Evolutionary conservation across 139 green algal species (phyloP), one percentile per base, ranked within the genome.

Genomic region (Penium margaritaceum): DNA sequence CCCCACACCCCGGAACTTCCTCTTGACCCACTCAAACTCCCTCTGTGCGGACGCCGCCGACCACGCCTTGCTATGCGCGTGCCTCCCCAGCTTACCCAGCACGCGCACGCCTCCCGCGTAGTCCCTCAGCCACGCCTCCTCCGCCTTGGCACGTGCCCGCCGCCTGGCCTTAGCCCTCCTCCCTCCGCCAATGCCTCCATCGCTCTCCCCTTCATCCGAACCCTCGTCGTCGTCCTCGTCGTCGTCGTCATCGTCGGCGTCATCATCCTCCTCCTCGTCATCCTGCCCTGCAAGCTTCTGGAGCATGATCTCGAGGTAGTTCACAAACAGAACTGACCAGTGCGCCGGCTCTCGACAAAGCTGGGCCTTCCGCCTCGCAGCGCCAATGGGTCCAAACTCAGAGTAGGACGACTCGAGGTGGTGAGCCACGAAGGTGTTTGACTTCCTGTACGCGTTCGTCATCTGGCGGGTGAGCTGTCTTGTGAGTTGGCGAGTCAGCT

Each of bases 21-120:
- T n/a, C 61, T 55, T 46, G 6, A 68, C 34, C 61, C 61, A 68
- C 21, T 68, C 61, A 68, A 68, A 68, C 61, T 68, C 61, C 36
- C 61, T n/a, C 36, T 38, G 1, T 12, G 61, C 61, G 5, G n/a
- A n/a, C 19, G 61, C 61, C 36, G 46, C 61, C 21, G 36, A 46
- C 36, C 61, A 54, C n/a, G 12, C 30, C 1, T n/a, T n/a, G 36
- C 30, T 68, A 0, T n/a, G 27, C n/a, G n/a, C n/a, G 0, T n/a
- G 27, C 19, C 36, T n/a, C 61, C 61, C 61, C 61, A 43, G 24
- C 34, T n/a, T n/a, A n/a, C 61, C 21, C 61, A 43, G 34, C 21
- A 46, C 35, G 5, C 61, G 19, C 34, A 46, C 61, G 21, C 61
- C 61, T 0, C 58, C 32, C 24, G 19, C 21, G 19, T 19, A 19